Percentiles rank a stretch among this genome's conserved stretches.
phyloP scores from a whole-genome alignment of 2,329 filamentous ascomycete species.

The Beauveria sp. region DNA sequence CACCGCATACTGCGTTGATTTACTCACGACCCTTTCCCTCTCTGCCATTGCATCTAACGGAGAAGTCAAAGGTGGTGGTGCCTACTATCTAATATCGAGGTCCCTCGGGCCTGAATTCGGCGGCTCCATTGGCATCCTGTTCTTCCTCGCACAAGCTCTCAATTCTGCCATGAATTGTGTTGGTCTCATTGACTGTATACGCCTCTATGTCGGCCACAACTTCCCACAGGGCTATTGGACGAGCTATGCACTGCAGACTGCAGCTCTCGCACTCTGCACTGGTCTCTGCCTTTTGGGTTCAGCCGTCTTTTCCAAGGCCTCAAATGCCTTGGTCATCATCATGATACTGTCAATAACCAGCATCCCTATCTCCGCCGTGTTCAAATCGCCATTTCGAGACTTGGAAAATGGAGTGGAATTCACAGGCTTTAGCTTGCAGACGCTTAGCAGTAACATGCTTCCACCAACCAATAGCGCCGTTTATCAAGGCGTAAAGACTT shows the following conservation, averaged over 20 bases:
- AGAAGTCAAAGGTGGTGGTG: constrained; percentile 78
- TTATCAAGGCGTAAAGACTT: constrained; percentile 58
- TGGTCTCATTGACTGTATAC: constrained; percentile 75
- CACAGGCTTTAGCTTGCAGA: constrained; percentile 66
- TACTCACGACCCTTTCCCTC: constrained; percentile 78
- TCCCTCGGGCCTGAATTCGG: constrained; percentile 84
- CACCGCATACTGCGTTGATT: constrained; percentile 69
- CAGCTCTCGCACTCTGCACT: constrained; percentile 64
- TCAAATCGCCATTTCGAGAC: constrained; percentile 60
- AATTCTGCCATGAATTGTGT: constrained; percentile 85
- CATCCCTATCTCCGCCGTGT: constrained; percentile 70
- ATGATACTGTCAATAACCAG: constrained; percentile 68
- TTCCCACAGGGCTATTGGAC: constrained; percentile 69
- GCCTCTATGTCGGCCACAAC: constrained; percentile 61
- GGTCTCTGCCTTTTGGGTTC: constrained; percentile 72
- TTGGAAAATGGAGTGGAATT: constrained; percentile 59
- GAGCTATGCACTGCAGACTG: constrained; percentile 67
- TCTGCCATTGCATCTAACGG: constrained; percentile 88
- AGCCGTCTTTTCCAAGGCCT: constrained; percentile 70
- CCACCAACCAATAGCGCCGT: constrained; percentile 60
- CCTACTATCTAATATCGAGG: constrained; percentile 82
- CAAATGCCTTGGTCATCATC: constrained; percentile 66
- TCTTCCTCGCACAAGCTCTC: constrained; percentile 83
- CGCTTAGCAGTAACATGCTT: constrained; percentile 65
- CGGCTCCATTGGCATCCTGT: constrained; percentile 78